A percentile compares a stretch with the other conserved stretches of the same genome.
Conservation (phyloP, 2,329 filamentous ascomycete species). For the Alternaria alternata region DNA sequence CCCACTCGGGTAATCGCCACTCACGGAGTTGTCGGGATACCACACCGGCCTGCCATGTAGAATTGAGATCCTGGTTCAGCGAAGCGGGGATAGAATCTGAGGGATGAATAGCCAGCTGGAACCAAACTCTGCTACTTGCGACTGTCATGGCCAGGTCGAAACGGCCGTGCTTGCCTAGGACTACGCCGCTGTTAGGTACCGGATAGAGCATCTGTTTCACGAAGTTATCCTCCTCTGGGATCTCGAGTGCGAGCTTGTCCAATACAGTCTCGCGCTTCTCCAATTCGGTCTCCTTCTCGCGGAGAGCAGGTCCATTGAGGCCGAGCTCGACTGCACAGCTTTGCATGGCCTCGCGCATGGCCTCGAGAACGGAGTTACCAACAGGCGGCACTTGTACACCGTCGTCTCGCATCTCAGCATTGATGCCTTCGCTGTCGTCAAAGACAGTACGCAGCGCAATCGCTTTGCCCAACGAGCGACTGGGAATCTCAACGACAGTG, state of each 20-base stretch:
- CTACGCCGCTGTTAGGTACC: slow-evolving; percentile 77
- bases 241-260: slow-evolving; percentile 84
- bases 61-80: slow-evolving; percentile 75
- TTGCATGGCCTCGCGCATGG: slow-evolving; percentile 83
- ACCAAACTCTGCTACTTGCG: slow-evolving; percentile 90
- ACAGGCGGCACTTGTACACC: slow-evolving; percentile 78
- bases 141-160: slow-evolving; percentile 79
- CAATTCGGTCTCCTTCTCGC: slow-evolving; percentile 78
- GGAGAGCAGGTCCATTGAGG: slow-evolving; percentile 70
- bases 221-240: slow-evolving; percentile 84
- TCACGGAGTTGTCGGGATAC: slow-evolving; percentile 92
- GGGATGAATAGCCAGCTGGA: slow-evolving; percentile 89
- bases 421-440: slow-evolving; percentile 91
- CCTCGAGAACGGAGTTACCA: slow-evolving; percentile 82
- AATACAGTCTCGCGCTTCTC: slow-evolving; percentile 85
- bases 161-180: slow-evolving; percentile 77
- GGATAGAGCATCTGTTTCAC: slow-evolving; percentile 84
- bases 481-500: slow-evolving; percentile 85
- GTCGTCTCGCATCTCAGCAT: slow-evolving; percentile 96
- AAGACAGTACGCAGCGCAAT: slow-evolving; percentile 90
- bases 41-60: slow-evolving; percentile 92
- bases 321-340: slow-evolving; percentile 82
- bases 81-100: slow-evolving; percentile 83
- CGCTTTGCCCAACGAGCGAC: slow-evolving; percentile 82
- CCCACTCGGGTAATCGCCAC: slow-evolving; percentile 96